A percentile compares a stretch with the other conserved stretches of the same genome.
Conservation (phyloP, 805 yeast species). For the Pichia paraexigua region DNA sequence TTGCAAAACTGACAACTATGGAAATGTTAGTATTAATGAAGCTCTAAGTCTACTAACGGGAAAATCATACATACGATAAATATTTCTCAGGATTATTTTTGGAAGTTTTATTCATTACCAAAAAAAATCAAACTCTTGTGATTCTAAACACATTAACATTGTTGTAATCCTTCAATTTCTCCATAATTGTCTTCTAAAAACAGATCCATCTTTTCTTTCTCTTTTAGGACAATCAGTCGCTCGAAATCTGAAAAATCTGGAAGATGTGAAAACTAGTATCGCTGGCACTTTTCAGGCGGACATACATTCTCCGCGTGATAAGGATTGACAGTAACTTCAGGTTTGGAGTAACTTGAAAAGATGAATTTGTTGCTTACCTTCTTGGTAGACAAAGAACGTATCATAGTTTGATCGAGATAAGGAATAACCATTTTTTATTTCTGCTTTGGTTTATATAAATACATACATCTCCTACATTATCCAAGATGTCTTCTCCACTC, state of each 20-base stretch:
- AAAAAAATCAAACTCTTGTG: too few relatives aligned
- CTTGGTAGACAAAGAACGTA: too few relatives aligned
- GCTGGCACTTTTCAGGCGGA: background rate
- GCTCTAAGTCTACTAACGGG: background rate
- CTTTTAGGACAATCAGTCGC: background rate
- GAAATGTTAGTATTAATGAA: background rate
- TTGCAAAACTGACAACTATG: slow-evolving; percentile 4
- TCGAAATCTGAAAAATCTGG: background rate
- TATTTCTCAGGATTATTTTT: background rate
- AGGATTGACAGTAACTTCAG: background rate
- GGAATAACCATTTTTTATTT: background rate
- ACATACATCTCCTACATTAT: background rate
- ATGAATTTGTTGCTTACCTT: too few relatives aligned
- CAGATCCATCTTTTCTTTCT: background rate
- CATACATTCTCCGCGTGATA: background rate
- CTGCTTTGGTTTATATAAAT: background rate
- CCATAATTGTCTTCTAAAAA: background rate
- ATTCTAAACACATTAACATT: too few relatives aligned
- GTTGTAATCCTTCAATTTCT: too few relatives aligned
- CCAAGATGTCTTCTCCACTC: background rate
- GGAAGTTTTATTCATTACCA: background rate
- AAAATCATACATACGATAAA: background rate
- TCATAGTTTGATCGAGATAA: too few relatives aligned
- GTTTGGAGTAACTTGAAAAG: background rate
- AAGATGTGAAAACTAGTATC: background rate